Evolutionary conservation across 2,329 filamentous ascomycete species (phyloP).

Genomic region (Pestalotiopsis sp.): DNA sequence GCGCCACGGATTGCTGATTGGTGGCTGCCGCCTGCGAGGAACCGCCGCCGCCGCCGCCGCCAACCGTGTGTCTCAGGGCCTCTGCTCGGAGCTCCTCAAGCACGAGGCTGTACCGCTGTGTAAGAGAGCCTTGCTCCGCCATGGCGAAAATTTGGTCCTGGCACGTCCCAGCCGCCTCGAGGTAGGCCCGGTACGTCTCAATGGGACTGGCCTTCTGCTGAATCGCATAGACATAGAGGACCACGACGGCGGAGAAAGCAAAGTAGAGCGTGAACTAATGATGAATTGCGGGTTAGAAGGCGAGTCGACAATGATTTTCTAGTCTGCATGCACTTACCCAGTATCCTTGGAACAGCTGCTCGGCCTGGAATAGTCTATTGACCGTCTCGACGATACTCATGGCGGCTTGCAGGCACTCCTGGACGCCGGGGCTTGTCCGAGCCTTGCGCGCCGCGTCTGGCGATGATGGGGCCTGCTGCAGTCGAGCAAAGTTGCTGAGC

Average conservation of each 20-base stretch:
- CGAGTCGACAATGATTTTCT: neutral
- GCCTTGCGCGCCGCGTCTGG: slow-evolving; percentile 16
- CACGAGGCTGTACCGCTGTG: slow-evolving; percentile 28
- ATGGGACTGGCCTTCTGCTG: slow-evolving; percentile 20
- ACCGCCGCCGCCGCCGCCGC: neutral
- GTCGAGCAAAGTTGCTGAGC: slow-evolving; percentile 29
- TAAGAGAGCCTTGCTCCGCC: slow-evolving; percentile 24
- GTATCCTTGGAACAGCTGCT: slow-evolving; percentile 42
- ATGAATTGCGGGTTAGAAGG: neutral
- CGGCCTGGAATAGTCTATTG: slow-evolving; percentile 37
- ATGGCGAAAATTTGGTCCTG: slow-evolving; percentile 24
- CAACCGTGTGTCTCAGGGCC: slow-evolving; percentile 12
- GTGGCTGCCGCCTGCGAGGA: neutral
- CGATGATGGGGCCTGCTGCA: slow-evolving; percentile 20
- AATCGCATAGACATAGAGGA: slow-evolving; percentile 32
- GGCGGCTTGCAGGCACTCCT: slow-evolving; percentile 41
- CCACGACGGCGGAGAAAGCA: slow-evolving; percentile 30
- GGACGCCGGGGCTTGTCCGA: slow-evolving; percentile 23
- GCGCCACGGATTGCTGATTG: neutral
- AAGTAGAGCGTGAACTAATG: slow-evolving; percentile 26
- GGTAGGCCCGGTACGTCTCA: slow-evolving; percentile 15
- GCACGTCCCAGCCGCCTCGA: slow-evolving; percentile 24
- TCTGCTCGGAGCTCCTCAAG: slow-evolving; percentile 28
- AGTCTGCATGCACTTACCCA: slow-evolving; percentile 35
- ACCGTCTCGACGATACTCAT: slow-evolving; percentile 41